Evolutionary conservation across 441 rosid genomes (phyloP).

Genomic region (Croton laevigatus): DNA sequence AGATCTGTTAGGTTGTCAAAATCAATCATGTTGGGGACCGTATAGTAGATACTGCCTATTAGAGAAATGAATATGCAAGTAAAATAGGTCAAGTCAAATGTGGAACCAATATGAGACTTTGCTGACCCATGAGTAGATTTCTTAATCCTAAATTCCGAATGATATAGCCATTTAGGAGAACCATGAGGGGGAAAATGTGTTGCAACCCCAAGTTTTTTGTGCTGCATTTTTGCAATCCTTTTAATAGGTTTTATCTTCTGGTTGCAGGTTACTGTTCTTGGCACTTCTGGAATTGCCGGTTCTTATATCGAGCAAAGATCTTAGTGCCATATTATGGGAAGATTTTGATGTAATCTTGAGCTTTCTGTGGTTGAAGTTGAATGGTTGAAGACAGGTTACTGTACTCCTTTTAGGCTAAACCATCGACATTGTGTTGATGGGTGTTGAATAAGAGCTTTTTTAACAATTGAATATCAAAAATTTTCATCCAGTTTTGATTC

Average conservation of each 20-base stretch:
- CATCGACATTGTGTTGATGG: constrained; percentile 7
- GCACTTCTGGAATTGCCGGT: constrained; percentile 90
- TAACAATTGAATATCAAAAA: constrained; percentile 1
- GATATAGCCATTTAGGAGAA: constrained; percentile 1
- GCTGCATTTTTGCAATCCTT: background rate
- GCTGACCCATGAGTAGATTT: background rate
- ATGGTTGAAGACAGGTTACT: constrained; percentile 17
- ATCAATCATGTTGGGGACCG: background rate
- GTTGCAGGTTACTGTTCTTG: constrained; percentile 79
- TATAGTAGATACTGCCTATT: background rate
- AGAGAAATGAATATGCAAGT: background rate
- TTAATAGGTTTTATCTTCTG: constrained; percentile 3
- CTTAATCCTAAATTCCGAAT: background rate
- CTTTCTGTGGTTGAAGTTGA: constrained; percentile 13
- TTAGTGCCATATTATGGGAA: constrained; percentile 22
- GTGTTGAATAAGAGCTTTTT: constrained; percentile 27
- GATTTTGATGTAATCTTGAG: constrained; percentile 13
- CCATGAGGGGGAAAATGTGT: background rate
- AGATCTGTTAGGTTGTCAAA: background rate
- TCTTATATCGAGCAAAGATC: constrained; percentile 84
- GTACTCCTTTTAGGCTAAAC: constrained; percentile 19
- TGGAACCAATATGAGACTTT: background rate
- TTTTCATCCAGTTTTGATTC: background rate
- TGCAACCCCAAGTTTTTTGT: background rate
- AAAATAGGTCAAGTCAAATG: constrained; percentile 1